Evolutionary conservation across 2,329 filamentous ascomycete species (phyloP), one percentile per base, ranked within the genome.

Genomic region (Samsoniella hepiali): DNA sequence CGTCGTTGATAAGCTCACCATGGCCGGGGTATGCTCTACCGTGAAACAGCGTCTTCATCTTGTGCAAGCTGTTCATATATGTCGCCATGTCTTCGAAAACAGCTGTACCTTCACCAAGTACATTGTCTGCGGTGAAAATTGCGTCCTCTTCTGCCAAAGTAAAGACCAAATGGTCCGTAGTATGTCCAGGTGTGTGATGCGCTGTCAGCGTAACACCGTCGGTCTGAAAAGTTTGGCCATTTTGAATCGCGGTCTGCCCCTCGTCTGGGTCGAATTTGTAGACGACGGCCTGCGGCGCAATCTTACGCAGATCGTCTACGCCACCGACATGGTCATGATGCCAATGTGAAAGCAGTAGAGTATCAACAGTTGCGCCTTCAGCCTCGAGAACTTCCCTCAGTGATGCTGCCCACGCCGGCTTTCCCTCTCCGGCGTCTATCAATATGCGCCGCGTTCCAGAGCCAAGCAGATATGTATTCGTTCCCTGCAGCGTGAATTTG

Each of bases 401-500:
- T 0, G 85, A 83, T 0, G 81, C 75, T 49, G 86, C 81, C 94
- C 94, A 99, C 40, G 84, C 81, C 2, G 88, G 84, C 64, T 81
- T 84, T 54, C 94, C 95, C 75, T 97, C 89, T 56, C 91, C 95
- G 0, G 93, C 97, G 77, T 99, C 95, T 71, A 99, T 87, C 29
- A 99, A 84, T 64, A 98, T 82, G 10, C 95, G 88, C 7, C 79
- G 77, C 6, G 79, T 74, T 3, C 93, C 94, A 7, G 84, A 88
- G 64, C 95, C 95, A 64, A 99, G 72, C 22, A 99, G 84, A 75
- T 99, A 99, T 40, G 95, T 99, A 75, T 99, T 99, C 68, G 95
- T 97, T 66, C 93, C 89, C 76, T 89, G 85, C 11, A 89, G 77
- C 5, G 85, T 83, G 71, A 88, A 88, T 80, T 96, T 97, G 72